Base-by-base conservation (phyloP, 2,329 filamentous ascomycete species). In the Sporothrix brunneoviolacea region DNA sequence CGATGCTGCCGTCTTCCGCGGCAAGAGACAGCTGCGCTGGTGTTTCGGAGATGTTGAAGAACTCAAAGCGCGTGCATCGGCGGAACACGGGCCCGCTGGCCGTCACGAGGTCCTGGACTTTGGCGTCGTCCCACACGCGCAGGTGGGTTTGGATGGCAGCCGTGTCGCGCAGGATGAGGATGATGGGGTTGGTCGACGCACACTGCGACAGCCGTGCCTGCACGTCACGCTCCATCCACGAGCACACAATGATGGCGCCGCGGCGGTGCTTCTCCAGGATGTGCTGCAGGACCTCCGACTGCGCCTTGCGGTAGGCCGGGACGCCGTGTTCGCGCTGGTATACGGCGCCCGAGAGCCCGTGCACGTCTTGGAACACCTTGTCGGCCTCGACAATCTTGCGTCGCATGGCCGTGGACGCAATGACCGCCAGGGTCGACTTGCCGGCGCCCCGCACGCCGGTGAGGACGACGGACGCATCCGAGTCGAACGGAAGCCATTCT, bases 361-460 rank as follows among this genome's bases (percentile, higher is more conserved):
- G 83, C 6, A 71, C 70, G 55, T 84, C 77, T 40, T 82, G 72
- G 55, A 89, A 88, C 50, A 77, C 77, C 52, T 77, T 73, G 58
- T 88, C 83, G 51, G 82, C 78, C 44, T 86, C 85, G 42, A 88
- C 74, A 6, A 88, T 71, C 42, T 82, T 77, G 48, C 82, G 74
- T 33, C 79, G 76, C 45, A 84, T 77, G 55, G 83, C 78, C 24
- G 80, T 82, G 1, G 84, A 83, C 16, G 83, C 82, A 54, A 89
- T 85, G 52, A 88, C 80, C 8, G 82, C 85, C 19, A 89, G 69
- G 12, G 82, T 86, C 36, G 82, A 80, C 63, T 88, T 88, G 4
- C 84, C 84, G 8, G 81, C 80, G 21, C 85, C 84, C 30, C 82
- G 78, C 51, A 85, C 80, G n/a, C 84, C 85, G 22, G 88, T 76